Percentiles rank a stretch among this genome's conserved stretches.
phyloP scores from a whole-genome alignment of 352 stramenopile species.

The Globisporangium solare region DNA sequence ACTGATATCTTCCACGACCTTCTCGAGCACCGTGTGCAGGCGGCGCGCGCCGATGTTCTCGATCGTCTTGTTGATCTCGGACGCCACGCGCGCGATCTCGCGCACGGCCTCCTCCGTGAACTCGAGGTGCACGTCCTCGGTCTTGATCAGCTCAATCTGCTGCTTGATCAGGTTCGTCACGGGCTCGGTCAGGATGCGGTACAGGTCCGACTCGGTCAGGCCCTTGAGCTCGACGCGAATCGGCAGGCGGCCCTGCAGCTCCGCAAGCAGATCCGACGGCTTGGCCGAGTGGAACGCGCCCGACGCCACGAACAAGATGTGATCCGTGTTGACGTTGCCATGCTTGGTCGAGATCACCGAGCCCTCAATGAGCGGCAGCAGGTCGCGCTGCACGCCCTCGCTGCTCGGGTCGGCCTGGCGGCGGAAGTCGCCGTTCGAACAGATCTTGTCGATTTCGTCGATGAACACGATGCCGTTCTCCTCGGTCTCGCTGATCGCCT shows the following conservation, averaged over 20 bases:
- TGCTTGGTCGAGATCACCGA: constrained; percentile 98
- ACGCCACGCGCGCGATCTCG: constrained; percentile 95
- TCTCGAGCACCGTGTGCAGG: constrained; percentile 97
- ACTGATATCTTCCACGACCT: constrained; percentile 98
- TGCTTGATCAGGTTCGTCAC: constrained; percentile 98
- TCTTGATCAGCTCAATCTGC: constrained; percentile 96
- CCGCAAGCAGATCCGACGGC: constrained; percentile 96
- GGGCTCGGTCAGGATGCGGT: constrained; percentile 99
- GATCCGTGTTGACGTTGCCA: constrained; percentile 99
- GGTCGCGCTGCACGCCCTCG: constrained; percentile 98
- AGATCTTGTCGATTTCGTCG: constrained; percentile 99
- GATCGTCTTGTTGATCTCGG: constrained; percentile 94
- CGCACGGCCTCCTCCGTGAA: constrained; percentile 97
- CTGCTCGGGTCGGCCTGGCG: constrained; percentile 94
- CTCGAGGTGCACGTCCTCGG: constrained; percentile 93
- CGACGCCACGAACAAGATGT: constrained; percentile 98
- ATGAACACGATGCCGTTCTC: constrained; percentile 99
- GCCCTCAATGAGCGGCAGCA: constrained; percentile 98
- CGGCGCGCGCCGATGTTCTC: constrained; percentile 99
- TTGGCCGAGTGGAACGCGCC: constrained; percentile 98
- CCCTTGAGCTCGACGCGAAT: constrained; percentile 99
- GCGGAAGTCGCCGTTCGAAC: constrained; percentile 92
- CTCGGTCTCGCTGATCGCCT: constrained; percentile 91
- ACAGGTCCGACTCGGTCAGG: constrained; percentile 98
- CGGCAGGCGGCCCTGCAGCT: constrained; percentile 97